Conservation (phyloP, 495 filamentous ascomycete species). For the Echria macrotheca region DNA sequence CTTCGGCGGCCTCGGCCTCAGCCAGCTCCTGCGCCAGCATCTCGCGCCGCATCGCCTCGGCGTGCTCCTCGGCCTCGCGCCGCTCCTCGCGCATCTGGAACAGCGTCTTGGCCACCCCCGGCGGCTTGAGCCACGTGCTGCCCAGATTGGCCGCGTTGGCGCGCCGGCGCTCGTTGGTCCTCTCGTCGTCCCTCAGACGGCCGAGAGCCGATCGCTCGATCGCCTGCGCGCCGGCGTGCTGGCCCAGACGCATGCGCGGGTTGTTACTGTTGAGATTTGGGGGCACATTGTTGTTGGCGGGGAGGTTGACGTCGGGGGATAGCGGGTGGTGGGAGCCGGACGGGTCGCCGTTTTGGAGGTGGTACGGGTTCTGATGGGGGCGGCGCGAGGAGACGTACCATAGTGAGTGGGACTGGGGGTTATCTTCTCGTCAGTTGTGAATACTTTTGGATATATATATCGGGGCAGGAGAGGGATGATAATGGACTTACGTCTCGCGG, state of each 20-base stretch:
- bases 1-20: slow-evolving; percentile 49
- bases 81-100: slow-evolving; percentile 72
- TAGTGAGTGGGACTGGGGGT: slow-evolving; percentile 58
- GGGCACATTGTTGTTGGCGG: slow-evolving; percentile 17
- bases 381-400: slow-evolving; percentile 57
- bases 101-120: slow-evolving; percentile 69
- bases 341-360: slow-evolving; percentile 15
- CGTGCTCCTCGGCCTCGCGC: slow-evolving; percentile 73
- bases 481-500: slow-evolving; percentile 70
- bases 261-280: slow-evolving; percentile 17
- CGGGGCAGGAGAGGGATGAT: too few relatives aligned
- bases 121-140: slow-evolving; percentile 71
- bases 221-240: slow-evolving; percentile 16
- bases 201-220: slow-evolving; percentile 50
- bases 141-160: slow-evolving; percentile 70
- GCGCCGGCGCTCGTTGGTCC: slow-evolving; percentile 59
- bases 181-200: slow-evolving; percentile 62
- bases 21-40: slow-evolving; percentile 60
- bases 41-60: slow-evolving; percentile 63
- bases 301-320: neutral
- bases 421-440: too few relatives aligned
- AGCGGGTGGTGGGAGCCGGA: slow-evolving; percentile 3
- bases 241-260: slow-evolving; percentile 9
- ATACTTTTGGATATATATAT: too few relatives aligned
- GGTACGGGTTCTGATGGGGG: neutral